Evolutionary conservation across 805 yeast genomes (phyloP).

Genomic region (Tetrapisispora iriomotensis): DNA sequence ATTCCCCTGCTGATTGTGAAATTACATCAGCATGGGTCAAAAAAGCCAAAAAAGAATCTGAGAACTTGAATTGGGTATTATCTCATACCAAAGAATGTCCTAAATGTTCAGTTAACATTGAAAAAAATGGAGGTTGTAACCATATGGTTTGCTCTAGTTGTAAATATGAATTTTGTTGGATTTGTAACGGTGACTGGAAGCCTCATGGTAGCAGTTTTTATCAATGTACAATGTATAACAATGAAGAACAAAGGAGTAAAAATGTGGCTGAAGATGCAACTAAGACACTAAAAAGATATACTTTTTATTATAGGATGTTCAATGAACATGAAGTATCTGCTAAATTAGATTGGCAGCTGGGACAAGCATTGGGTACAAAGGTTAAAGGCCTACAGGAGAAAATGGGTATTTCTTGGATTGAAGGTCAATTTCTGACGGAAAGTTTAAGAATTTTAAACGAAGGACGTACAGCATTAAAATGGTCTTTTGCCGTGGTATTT

Average conservation of each 20-base stretch:
- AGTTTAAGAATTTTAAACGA: slow-evolving; percentile 53
- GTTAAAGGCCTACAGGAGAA: slow-evolving; percentile 58
- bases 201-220: slow-evolving; percentile 55
- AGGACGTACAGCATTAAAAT: slow-evolving; percentile 71
- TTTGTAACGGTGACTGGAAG: slow-evolving; percentile 71
- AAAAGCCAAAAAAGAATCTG: slow-evolving; percentile 79
- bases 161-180: slow-evolving; percentile 81
- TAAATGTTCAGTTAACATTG: slow-evolving; percentile 67
- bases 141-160: slow-evolving; percentile 89
- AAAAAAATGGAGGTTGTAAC: slow-evolving; percentile 94
- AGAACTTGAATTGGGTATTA: slow-evolving; percentile 77
- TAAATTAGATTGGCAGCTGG: slow-evolving; percentile 56
- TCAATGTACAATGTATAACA: slow-evolving; percentile 55
- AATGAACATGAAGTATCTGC: slow-evolving; percentile 69
- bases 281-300: slow-evolving; percentile 45
- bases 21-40: slow-evolving; percentile 61
- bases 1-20: slow-evolving; percentile 75
- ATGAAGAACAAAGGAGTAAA: slow-evolving; percentile 28
- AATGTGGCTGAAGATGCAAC: slow-evolving; percentile 26
- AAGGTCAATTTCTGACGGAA: slow-evolving; percentile 72
- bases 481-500: slow-evolving; percentile 82
- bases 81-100: slow-evolving; percentile 84
- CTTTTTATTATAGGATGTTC: slow-evolving; percentile 67
- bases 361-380: slow-evolving; percentile 50
- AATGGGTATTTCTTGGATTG: slow-evolving; percentile 70